Evolutionary conservation across 257 asterid genomes (phyloP).

Genomic region (Solanum ossicruentum): DNA sequence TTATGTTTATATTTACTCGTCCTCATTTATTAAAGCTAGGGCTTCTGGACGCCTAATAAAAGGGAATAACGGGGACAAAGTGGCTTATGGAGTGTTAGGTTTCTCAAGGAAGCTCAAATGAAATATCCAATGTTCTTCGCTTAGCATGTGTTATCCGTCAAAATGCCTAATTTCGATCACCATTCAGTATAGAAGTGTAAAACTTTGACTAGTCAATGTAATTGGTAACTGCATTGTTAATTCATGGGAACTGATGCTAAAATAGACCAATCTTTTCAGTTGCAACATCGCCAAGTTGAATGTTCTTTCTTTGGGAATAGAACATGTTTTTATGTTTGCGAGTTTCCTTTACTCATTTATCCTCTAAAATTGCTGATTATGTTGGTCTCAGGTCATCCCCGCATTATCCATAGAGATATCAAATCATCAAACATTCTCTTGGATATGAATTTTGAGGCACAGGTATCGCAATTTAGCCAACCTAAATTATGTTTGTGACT

Average conservation of each 20-base stretch:
- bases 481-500: background rate
- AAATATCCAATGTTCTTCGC: background rate
- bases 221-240: background rate
- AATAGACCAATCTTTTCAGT: background rate
- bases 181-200: background rate
- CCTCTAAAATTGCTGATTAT: background rate
- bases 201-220: background rate
- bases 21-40: background rate
- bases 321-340: background rate
- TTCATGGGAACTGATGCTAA: background rate
- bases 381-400: constrained; percentile 63
- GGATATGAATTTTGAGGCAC: constrained; percentile 78
- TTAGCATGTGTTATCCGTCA: background rate
- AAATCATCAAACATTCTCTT: constrained; percentile 76
- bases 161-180: background rate
- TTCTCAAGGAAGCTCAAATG: background rate
- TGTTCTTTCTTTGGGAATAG: background rate
- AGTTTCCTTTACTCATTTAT: background rate
- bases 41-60: background rate
- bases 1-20: background rate
- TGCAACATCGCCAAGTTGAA: background rate
- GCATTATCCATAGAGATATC: constrained; percentile 86
- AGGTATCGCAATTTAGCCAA: constrained; percentile 22
- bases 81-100: background rate
- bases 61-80: background rate